Percentiles rank a stretch among this genome's conserved stretches.
Conservation (phyloP, 768 basidiomycete genomes). For the Thelephora aurantiotincta region DNA sequence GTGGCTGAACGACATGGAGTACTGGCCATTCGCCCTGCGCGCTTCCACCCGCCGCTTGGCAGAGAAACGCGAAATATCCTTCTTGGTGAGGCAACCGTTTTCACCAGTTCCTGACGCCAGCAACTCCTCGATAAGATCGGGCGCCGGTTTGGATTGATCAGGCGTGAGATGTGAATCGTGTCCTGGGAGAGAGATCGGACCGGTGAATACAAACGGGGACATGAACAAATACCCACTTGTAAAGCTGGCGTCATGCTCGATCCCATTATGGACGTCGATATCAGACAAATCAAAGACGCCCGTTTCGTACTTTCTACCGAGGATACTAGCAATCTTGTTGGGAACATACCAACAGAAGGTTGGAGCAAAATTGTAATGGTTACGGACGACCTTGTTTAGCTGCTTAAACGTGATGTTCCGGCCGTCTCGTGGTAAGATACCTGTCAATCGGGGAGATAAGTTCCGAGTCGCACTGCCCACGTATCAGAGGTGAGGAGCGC, state of each 20-base stretch:
- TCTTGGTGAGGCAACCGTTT: slow-evolving; percentile 28
- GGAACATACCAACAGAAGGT: slow-evolving; percentile 58
- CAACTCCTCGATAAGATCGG: slow-evolving; percentile 35
- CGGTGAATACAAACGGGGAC: not conserved
- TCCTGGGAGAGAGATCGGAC: slow-evolving; percentile 23
- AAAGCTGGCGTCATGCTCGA: slow-evolving; percentile 58
- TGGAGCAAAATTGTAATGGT: slow-evolving; percentile 57
- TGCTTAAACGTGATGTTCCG: slow-evolving; percentile 49
- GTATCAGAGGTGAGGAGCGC: not conserved
- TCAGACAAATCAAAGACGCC: slow-evolving; percentile 56
- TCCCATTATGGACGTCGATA: slow-evolving; percentile 60
- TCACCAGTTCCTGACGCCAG: slow-evolving; percentile 46
- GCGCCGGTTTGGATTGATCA: slow-evolving; percentile 40
- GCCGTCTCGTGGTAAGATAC: slow-evolving; percentile 47
- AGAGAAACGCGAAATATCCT: slow-evolving; percentile 43
- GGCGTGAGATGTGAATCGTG: slow-evolving; percentile 31
- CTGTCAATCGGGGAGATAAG: slow-evolving; percentile 6
- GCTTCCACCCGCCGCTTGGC: slow-evolving; percentile 50
- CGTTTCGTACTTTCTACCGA: slow-evolving; percentile 37
- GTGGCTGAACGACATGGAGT: slow-evolving; percentile 33
- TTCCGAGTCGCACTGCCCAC: not conserved
- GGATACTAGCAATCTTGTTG: slow-evolving; percentile 39
- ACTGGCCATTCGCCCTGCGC: slow-evolving; percentile 38
- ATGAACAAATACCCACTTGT: slow-evolving; percentile 27
- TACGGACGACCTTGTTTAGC: slow-evolving; percentile 26